Conservation (phyloP, 805 yeast species). For the Saccharomycopsis babjevae region DNA sequence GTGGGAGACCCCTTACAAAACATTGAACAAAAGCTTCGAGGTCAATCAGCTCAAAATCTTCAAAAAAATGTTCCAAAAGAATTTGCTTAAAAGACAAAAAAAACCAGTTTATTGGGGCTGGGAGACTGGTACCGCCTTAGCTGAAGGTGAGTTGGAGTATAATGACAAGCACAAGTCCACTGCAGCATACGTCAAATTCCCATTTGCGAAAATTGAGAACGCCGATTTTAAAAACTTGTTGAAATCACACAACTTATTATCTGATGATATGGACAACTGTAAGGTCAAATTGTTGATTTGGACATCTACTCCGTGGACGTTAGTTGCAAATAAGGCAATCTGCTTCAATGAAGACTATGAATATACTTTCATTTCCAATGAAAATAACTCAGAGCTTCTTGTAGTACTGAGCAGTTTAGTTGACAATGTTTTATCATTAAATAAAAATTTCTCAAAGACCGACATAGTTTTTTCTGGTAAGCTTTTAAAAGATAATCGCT, state of each 20-base stretch:
- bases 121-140: conserved; percentile 86
- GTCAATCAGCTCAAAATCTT: conserved; percentile 65
- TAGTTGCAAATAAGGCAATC: conserved; percentile 78
- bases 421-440: conserved; percentile 25
- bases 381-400: conserved; percentile 31
- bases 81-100: conserved; percentile 69
- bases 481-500: conserved; percentile 32
- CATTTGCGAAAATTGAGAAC: conserved; percentile 23
- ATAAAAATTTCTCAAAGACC: conserved; percentile 18
- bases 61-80: conserved; percentile 48
- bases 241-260: background rate
- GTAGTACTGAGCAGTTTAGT: conserved; percentile 49
- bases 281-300: conserved; percentile 50
- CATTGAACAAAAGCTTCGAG: conserved; percentile 65
- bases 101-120: conserved; percentile 98
- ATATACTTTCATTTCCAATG: conserved; percentile 41
- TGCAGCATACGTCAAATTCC: conserved; percentile 63
- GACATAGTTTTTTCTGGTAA: conserved; percentile 31
- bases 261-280: background rate
- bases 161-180: conserved; percentile 57
- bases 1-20: conserved; percentile 62
- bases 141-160: conserved; percentile 93
- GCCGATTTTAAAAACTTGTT: background rate
- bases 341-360: conserved; percentile 50
- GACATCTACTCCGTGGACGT: conserved; percentile 99